Evolutionary conservation across 2,329 filamentous ascomycete genomes (phyloP).

Genomic region (Ascochyta lentis): DNA sequence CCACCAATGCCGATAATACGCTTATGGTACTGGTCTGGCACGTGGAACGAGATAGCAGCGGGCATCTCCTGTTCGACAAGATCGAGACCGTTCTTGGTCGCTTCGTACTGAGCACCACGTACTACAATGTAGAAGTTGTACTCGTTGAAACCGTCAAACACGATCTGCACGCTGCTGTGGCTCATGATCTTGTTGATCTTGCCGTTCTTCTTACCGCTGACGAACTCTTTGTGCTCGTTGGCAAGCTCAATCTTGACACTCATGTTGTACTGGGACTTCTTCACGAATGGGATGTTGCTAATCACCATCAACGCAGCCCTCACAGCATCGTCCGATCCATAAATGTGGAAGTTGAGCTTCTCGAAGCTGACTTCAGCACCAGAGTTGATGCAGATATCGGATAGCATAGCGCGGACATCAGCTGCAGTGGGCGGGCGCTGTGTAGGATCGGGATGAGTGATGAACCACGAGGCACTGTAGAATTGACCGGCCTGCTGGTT

Average conservation of each 20-base stretch:
- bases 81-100: slow-evolving; percentile 88
- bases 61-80: slow-evolving; percentile 99
- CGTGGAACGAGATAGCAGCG: slow-evolving; percentile 97
- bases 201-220: slow-evolving; percentile 99
- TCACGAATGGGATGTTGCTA: slow-evolving; percentile 87
- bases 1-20: slow-evolving; percentile 98
- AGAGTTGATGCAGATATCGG: slow-evolving; percentile 94
- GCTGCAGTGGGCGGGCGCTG: slow-evolving; percentile 66
- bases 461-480: slow-evolving; percentile 96
- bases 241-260: slow-evolving; percentile 98
- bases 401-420: slow-evolving; percentile 88
- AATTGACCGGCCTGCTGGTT: slow-evolving; percentile 82
- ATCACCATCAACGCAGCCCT: slow-evolving; percentile 95
- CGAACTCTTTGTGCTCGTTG: slow-evolving; percentile 99
- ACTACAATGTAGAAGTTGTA: slow-evolving; percentile 99
- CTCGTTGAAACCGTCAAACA: slow-evolving; percentile 98
- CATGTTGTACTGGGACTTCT: slow-evolving; percentile 87
- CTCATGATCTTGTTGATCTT: slow-evolving; percentile 99
- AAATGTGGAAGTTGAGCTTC: slow-evolving; percentile 90
- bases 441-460: slow-evolving; percentile 75
- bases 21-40: slow-evolving; percentile 99
- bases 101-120: slow-evolving; percentile 88
- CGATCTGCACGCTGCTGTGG: slow-evolving; percentile 98
- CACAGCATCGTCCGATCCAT: slow-evolving; percentile 93
- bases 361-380: slow-evolving; percentile 95